Conservation (phyloP, 805 yeast species). For the Blastobotrys attinorum region DNA sequence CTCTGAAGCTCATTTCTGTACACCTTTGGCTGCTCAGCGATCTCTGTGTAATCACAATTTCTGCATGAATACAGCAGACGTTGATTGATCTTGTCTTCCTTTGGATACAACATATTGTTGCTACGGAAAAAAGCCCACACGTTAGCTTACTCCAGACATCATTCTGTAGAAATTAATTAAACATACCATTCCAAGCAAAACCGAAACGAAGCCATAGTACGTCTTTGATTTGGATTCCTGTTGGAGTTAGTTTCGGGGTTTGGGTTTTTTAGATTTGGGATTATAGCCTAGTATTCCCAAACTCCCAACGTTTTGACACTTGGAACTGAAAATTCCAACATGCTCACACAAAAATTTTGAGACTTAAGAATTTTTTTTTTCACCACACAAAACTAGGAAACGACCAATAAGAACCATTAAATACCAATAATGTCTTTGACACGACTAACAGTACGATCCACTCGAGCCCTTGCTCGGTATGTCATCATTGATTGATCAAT, state of each 20-base stretch:
- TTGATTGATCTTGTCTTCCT: conserved; percentile 78
- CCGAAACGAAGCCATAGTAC: conserved; percentile 78
- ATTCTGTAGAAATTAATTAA: too few species aligned
- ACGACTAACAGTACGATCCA: conserved; percentile 2
- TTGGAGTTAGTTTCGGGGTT: too few species aligned
- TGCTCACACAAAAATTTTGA: too few species aligned
- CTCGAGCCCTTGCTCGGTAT: conserved; percentile 3
- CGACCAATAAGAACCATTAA: too few species aligned
- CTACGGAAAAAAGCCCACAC: conserved; percentile 26
- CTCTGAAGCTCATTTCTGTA: conserved; percentile 86
- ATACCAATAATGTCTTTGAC: conserved; percentile 3
- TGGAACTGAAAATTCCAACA: too few species aligned
- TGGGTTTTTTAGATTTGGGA: too few species aligned
- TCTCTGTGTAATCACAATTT: conserved; percentile 87
- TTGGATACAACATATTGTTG: conserved; percentile 97
- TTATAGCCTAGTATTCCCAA: too few species aligned
- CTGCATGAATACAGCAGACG: conserved; percentile 84
- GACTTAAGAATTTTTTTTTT: too few species aligned
- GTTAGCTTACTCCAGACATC: not conserved
- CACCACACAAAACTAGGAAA: too few species aligned
- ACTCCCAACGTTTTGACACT: too few species aligned
- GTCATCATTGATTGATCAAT: not conserved
- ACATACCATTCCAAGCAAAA: conserved; percentile 80
- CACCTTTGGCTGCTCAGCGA: conserved; percentile 80
- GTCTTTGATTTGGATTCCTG: too few species aligned